phyloP scores from a whole-genome alignment of 2,329 filamentous ascomycete species.

The Phyllosticta citrichinensis region DNA sequence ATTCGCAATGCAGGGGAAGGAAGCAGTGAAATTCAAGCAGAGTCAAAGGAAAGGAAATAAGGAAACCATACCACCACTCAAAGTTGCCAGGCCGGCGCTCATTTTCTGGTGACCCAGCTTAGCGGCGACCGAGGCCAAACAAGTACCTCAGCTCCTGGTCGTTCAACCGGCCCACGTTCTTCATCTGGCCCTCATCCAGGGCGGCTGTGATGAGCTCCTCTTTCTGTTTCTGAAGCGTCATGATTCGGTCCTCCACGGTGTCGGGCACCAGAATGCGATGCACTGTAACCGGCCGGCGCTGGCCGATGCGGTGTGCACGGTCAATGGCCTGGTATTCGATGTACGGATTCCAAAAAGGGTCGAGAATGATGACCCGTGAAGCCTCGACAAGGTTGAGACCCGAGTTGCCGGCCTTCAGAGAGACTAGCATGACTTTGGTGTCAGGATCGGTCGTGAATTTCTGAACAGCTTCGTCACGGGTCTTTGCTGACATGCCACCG shows the following conservation, averaged over 20 bases:
- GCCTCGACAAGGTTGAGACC: constrained; percentile 79
- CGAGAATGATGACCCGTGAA: constrained; percentile 78
- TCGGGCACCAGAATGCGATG: constrained; percentile 67
- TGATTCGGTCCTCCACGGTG: constrained; percentile 82
- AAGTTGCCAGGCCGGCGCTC: neutral
- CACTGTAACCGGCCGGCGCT: constrained; percentile 62
- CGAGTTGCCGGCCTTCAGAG: constrained; percentile 71
- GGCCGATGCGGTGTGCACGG: constrained; percentile 79
- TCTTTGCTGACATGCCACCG: constrained; percentile 58
- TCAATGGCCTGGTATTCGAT: constrained; percentile 90
- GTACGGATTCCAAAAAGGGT: constrained; percentile 92
- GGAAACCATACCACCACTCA: neutral
- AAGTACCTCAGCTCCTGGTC: constrained; percentile 59
- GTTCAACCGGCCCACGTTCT: constrained; percentile 56
- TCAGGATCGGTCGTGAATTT: constrained; percentile 54
- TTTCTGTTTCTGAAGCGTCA: constrained; percentile 70
- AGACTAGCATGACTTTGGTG: constrained; percentile 64
- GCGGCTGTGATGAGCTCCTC: constrained; percentile 66
- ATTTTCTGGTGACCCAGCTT: neutral
- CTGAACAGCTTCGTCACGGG: constrained; percentile 57
- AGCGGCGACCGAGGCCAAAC: constrained; percentile 36
- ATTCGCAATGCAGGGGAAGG: neutral
- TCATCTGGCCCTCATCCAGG: constrained; percentile 63
- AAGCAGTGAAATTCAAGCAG: neutral
- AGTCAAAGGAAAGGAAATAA: neutral